Evolutionary conservation across 768 basidiomycete species (phyloP).

Genomic region (Polyporus arcularius): DNA sequence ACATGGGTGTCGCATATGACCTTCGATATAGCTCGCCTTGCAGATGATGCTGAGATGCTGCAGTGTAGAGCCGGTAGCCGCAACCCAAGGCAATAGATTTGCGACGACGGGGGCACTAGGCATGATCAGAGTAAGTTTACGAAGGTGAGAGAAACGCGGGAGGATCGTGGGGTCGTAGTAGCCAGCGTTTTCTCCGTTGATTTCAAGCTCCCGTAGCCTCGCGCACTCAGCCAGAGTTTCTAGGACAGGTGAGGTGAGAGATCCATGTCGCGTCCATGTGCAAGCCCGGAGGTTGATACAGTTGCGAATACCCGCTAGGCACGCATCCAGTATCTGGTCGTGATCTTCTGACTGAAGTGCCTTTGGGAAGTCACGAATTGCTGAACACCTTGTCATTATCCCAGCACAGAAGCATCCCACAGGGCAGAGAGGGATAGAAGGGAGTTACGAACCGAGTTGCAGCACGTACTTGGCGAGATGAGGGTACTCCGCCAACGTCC

Average conservation of each 20-base stretch:
- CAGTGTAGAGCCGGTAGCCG: conserved; percentile 45
- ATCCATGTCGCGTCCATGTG: conserved; percentile 81
- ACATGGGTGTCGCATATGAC: neutral
- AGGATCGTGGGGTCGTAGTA: conserved; percentile 59
- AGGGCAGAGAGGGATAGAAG: neutral
- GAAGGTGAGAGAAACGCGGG: conserved; percentile 49
- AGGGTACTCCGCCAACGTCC: conserved; percentile 54
- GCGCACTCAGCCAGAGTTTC: conserved; percentile 45
- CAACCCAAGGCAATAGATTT: conserved; percentile 54
- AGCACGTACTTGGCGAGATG: conserved; percentile 61
- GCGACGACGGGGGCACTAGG: conserved; percentile 57
- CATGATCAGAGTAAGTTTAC: conserved; percentile 72
- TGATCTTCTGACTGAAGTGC: conserved; percentile 34
- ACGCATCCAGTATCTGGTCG: conserved; percentile 40
- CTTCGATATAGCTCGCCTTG: conserved; percentile 45
- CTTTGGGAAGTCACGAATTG: conserved; percentile 76
- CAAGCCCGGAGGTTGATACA: conserved; percentile 63
- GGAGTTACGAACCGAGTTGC: conserved; percentile 51
- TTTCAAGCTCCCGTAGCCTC: conserved; percentile 57
- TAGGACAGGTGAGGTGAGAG: conserved; percentile 62
- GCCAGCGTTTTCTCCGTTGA: conserved; percentile 63
- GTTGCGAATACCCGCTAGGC: conserved; percentile 56
- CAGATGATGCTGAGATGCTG: conserved; percentile 66
- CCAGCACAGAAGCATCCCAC: too few relatives aligned
- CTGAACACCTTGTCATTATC: conserved; percentile 35